Conservation (phyloP, 345 rosid genomes). For the Bretschneidera sinensis region DNA sequence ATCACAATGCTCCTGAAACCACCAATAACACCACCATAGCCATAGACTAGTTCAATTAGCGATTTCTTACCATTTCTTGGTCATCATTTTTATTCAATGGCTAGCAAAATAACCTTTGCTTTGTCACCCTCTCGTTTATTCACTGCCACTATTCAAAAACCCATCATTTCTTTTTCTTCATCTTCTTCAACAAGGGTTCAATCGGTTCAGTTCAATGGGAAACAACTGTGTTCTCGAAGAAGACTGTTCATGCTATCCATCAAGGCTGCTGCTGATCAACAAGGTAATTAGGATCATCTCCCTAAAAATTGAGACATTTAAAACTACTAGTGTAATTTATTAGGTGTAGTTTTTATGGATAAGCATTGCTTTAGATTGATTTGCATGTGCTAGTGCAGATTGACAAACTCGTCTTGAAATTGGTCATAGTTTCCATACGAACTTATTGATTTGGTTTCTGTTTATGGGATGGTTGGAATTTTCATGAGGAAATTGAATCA, state of each 20-base stretch:
- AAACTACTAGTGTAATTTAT: neutral
- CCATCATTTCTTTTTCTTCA: constrained; percentile 27
- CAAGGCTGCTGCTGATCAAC: constrained; percentile 83
- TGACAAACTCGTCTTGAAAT: neutral
- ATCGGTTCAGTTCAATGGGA: constrained; percentile 28
- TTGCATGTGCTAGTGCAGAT: constrained; percentile 9
- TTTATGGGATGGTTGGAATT: neutral
- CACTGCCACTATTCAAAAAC: constrained; percentile 39
- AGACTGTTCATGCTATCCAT: constrained; percentile 40
- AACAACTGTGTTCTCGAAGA: constrained; percentile 29
- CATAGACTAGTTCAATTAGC: neutral
- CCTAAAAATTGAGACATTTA: neutral
- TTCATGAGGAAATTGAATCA: no score
- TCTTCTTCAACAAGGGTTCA: constrained; percentile 34
- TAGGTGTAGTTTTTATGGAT: no score
- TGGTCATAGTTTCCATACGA: neutral
- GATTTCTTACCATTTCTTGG: neutral
- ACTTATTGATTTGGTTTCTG: neutral
- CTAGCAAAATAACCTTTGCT: constrained; percentile 51
- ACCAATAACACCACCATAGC: constrained; percentile 15
- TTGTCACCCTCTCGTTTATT: constrained; percentile 54
- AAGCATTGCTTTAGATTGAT: neutral
- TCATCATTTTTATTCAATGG: constrained; percentile 21
- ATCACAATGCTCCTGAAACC: constrained; percentile 18
- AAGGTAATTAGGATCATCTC: constrained; percentile 24